Evolutionary conservation across 2,329 filamentous ascomycete species (phyloP).

Genomic region (Colletotrichum liriopes): DNA sequence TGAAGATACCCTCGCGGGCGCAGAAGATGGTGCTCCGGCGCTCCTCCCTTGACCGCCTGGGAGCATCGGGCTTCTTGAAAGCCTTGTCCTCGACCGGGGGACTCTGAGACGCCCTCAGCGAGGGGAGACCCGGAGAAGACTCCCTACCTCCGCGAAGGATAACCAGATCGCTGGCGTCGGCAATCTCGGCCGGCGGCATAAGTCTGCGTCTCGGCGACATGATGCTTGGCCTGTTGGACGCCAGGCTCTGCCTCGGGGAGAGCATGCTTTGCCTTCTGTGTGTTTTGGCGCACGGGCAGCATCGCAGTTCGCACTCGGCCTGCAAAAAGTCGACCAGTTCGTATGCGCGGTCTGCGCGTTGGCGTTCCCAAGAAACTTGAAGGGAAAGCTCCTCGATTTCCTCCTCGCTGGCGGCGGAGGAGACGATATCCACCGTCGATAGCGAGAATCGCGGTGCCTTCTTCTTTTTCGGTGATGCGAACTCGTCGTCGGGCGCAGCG

Average conservation of each 20-base stretch:
- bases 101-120: slow-evolving; percentile 49
- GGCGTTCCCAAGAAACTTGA: slow-evolving; percentile 71
- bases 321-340: slow-evolving; percentile 84
- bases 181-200: slow-evolving; percentile 53
- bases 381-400: slow-evolving; percentile 71
- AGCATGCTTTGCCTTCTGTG: slow-evolving; percentile 51
- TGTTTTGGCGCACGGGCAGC: slow-evolving; percentile 72
- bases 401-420: slow-evolving; percentile 70
- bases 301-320: slow-evolving; percentile 79
- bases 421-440: slow-evolving; percentile 65
- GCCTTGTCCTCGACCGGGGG: slow-evolving; percentile 45
- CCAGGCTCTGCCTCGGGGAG: slow-evolving; percentile 56
- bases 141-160: slow-evolving; percentile 54
- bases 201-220: slow-evolving; percentile 55
- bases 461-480: slow-evolving; percentile 72
- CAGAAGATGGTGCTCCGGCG: slow-evolving; percentile 71
- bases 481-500: slow-evolving; percentile 68
- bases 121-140: slow-evolving; percentile 36
- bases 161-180: slow-evolving; percentile 59
- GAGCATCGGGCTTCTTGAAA: slow-evolving; percentile 42
- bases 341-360: slow-evolving; percentile 77
- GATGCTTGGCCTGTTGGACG: slow-evolving; percentile 51
- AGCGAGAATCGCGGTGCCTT: slow-evolving; percentile 62
- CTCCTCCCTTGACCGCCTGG: slow-evolving; percentile 53
- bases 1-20: slow-evolving; percentile 75